These are phyloP conservation scores for Penstemon eatonii DNA, from an alignment of 257 asterid species.

Conservation along the genomic window DNA sequence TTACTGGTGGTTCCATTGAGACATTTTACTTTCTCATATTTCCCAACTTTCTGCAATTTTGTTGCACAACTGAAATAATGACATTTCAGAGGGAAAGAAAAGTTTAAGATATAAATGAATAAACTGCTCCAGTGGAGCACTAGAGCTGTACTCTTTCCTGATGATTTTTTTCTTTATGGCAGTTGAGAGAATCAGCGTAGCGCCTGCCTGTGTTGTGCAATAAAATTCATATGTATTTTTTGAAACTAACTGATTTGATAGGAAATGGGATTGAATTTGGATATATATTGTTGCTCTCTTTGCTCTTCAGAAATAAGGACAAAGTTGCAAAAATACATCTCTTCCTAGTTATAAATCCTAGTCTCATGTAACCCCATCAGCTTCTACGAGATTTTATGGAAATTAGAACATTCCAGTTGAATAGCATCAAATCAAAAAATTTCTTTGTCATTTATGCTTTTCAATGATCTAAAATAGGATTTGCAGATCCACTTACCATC, in stretches of 20 bases:
- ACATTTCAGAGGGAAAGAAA: not conserved
- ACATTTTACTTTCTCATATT: constrained; percentile 1
- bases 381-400: not conserved
- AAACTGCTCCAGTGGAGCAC: constrained; percentile 16
- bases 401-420: not conserved
- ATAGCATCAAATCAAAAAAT: not conserved
- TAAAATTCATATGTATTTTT: too few species aligned
- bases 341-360: not conserved
- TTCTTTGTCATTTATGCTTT: not conserved
- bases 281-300: not conserved
- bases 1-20: constrained; percentile 6
- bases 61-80: not conserved
- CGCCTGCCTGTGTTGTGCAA: not conserved
- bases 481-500: too few species aligned
- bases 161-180: constrained; percentile 10
- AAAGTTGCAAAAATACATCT: not conserved
- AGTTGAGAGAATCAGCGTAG: constrained; percentile 3
- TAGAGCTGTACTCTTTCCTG: constrained; percentile 5
- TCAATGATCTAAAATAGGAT: too few species aligned
- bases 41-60: constrained; percentile 16
- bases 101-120: constrained; percentile 11
- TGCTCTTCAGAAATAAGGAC: not conserved
- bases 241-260: not conserved
- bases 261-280: not conserved
- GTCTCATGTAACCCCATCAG: constrained; percentile 4